Percentiles rank a stretch among this genome's conserved stretches.
Evolutionary conservation across 768 basidiomycete genomes (phyloP).

Genomic region (Pleurotus citrinopileatus): DNA sequence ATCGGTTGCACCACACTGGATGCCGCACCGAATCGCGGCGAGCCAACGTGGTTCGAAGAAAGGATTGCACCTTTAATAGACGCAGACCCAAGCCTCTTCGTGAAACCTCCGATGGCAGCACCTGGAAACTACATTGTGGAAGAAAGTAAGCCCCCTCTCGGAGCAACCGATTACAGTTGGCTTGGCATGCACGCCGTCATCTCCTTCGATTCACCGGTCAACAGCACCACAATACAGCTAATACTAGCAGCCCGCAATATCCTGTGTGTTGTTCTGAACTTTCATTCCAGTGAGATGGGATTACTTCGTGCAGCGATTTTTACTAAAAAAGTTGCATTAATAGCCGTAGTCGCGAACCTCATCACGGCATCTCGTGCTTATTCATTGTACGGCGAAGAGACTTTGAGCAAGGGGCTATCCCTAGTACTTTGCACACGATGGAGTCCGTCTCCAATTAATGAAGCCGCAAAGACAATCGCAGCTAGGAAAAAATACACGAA

Average conservation of each 20-base stretch:
- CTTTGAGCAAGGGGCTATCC: background rate
- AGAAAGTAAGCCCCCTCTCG: background rate
- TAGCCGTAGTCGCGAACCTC: constrained; percentile 2
- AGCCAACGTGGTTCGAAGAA: background rate
- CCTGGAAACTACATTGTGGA: background rate
- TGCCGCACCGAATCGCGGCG: background rate
- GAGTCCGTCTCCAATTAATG: too few relatives aligned
- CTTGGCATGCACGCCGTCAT: background rate
- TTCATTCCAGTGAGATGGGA: constrained; percentile 20
- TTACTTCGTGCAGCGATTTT: background rate
- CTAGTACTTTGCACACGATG: background rate
- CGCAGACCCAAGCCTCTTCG: background rate
- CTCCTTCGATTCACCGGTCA: background rate
- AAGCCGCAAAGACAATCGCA: background rate
- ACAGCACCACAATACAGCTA: constrained; percentile 29
- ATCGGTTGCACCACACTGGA: constrained; percentile 22
- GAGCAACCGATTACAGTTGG: constrained; percentile 6
- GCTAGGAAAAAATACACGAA: background rate
- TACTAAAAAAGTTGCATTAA: background rate
- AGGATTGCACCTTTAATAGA: background rate
- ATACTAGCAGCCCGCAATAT: constrained; percentile 27
- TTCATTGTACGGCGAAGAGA: background rate
- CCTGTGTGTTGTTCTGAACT: constrained; percentile 22
- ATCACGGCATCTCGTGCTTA: constrained; percentile 4
- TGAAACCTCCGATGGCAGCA: constrained; percentile 11